Evolutionary conservation across 2,329 filamentous ascomycete genomes (phyloP).

Genomic region (Monilinia fructigena): DNA sequence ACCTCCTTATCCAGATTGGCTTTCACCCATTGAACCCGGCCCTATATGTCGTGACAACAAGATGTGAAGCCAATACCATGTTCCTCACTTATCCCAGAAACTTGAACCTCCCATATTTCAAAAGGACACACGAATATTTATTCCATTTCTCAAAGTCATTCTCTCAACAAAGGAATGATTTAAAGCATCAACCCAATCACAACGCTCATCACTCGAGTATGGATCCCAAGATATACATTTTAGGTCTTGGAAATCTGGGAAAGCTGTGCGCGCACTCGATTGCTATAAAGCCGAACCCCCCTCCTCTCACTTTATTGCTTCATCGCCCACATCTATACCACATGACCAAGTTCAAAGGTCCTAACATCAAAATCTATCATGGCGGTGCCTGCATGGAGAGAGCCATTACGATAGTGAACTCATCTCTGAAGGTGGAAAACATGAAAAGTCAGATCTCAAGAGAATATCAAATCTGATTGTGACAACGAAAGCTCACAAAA

Average conservation of each 20-base stretch:
- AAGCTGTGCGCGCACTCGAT: slow-evolving; percentile 74
- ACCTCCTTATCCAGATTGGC: neutral
- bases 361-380: slow-evolving; percentile 29
- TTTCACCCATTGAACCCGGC: neutral
- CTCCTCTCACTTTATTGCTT: slow-evolving; percentile 78
- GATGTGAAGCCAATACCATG: neutral
- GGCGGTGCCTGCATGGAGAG: slow-evolving; percentile 30
- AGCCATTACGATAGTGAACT: slow-evolving; percentile 32
- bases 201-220: neutral
- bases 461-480: slow-evolving; percentile 64
- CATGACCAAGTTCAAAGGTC: slow-evolving; percentile 44
- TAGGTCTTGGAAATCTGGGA: slow-evolving; percentile 81
- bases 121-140: neutral
- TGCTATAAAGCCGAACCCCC: slow-evolving; percentile 51
- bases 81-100: neutral
- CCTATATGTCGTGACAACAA: neutral
- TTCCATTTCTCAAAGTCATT: neutral
- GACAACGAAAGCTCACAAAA: slow-evolving; percentile 70
- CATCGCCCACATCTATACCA: slow-evolving; percentile 55
- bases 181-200: neutral
- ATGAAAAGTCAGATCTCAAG: neutral
- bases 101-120: neutral
- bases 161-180: neutral
- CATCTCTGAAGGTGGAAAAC: neutral
- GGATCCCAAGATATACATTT: slow-evolving; percentile 59